Conservation (phyloP, 805 yeast genomes). For the Wickerhamiella alocasiicola region DNA sequence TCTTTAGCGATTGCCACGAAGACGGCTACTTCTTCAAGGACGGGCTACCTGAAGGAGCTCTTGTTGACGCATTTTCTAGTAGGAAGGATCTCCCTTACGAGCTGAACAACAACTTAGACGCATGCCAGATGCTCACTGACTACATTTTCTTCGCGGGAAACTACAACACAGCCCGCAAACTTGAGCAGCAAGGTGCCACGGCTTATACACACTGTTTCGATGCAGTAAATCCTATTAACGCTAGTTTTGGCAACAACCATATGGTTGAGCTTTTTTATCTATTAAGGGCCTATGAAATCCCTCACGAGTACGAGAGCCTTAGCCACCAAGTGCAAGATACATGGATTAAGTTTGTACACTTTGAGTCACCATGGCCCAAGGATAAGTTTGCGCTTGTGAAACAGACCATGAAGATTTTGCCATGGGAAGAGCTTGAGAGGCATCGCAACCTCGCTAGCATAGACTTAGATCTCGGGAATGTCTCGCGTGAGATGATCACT, state of each 20-base stretch:
- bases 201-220: conserved; percentile 26
- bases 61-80: background rate
- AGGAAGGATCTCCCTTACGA: too few species aligned
- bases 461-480: background rate
- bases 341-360: conserved; percentile 22
- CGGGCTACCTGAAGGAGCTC: conserved; percentile 9
- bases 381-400: background rate
- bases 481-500: too few species aligned
- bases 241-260: conserved; percentile 24
- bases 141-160: conserved; percentile 15
- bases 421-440: background rate
- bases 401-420: background rate
- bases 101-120: conserved; percentile 9
- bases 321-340: conserved; percentile 20
- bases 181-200: conserved; percentile 10
- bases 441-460: background rate
- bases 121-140: conserved; percentile 18
- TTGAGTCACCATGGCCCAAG: conserved; percentile 23
- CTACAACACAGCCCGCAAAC: conserved; percentile 11
- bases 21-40: conserved; percentile 21
- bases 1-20: conserved; percentile 24
- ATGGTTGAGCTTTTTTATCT: conserved; percentile 28
- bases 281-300: conserved; percentile 22
- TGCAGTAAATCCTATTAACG: conserved; percentile 23
- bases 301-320: conserved; percentile 14